phyloP scores from a whole-genome alignment of 345 rosid genomes.

The Murraya paniculata region DNA sequence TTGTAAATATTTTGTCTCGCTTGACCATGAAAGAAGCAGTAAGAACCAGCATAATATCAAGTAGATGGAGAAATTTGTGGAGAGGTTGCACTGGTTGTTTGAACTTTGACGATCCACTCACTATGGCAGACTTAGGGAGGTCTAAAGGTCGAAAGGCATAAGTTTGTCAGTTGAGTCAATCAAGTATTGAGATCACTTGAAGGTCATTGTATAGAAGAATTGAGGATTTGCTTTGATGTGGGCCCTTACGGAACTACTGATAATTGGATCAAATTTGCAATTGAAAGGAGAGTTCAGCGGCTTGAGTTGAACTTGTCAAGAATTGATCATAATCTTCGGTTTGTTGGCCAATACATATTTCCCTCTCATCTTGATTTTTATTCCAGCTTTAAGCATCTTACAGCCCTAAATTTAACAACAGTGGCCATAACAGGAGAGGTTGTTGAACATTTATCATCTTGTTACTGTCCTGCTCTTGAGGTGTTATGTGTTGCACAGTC shows the following conservation, averaged over 20 bases:
- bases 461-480: background rate
- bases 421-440: background rate
- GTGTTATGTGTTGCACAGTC: no score
- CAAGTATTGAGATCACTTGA: background rate
- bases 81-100: background rate
- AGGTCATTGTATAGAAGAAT: background rate
- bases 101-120: background rate
- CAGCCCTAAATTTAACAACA: background rate
- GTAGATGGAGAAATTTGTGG: background rate
- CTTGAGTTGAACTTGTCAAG: background rate
- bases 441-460: background rate
- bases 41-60: background rate
- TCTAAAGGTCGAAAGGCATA: background rate
- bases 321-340: fast-evolving
- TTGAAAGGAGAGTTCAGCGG: background rate
- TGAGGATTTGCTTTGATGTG: background rate
- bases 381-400: background rate
- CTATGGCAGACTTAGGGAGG: no score
- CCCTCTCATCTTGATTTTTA: background rate
- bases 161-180: background rate
- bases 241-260: background rate
- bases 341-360: background rate
- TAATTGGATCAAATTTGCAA: background rate
- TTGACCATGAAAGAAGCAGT: background rate
- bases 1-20: background rate